phyloP scores from a whole-genome alignment of 495 filamentous ascomycete genomes.

The Cercophora sp. region DNA sequence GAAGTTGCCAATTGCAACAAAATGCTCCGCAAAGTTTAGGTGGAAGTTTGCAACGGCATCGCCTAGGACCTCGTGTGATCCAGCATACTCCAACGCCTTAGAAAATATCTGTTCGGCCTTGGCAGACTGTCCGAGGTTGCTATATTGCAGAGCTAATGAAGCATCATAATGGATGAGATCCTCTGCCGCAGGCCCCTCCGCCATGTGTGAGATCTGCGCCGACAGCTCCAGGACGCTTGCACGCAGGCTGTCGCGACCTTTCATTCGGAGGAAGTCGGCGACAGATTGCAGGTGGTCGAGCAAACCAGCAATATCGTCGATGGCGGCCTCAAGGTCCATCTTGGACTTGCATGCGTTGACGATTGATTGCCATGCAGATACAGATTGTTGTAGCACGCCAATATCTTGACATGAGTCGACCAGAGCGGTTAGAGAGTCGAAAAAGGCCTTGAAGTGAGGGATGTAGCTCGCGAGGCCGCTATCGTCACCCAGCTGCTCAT shows the following conservation, averaged over 20 bases:
- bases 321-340: slow-evolving; percentile 46
- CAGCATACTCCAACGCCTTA: slow-evolving; percentile 46
- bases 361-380: slow-evolving; percentile 52
- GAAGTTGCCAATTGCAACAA: slow-evolving; percentile 61
- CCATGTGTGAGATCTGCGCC: slow-evolving; percentile 52
- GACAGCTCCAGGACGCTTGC: slow-evolving; percentile 45
- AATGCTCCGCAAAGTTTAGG: slow-evolving; percentile 69
- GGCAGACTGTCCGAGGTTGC: slow-evolving; percentile 70
- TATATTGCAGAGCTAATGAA: slow-evolving; percentile 64
- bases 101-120: slow-evolving; percentile 65
- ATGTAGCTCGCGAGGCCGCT: slow-evolving; percentile 47
- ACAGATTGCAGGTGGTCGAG: slow-evolving; percentile 61
- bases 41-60: slow-evolving; percentile 53
- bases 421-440: slow-evolving; percentile 52
- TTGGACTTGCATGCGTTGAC: slow-evolving; percentile 45
- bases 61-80: slow-evolving; percentile 7
- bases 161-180: slow-evolving; percentile 57
- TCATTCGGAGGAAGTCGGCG: slow-evolving; percentile 75
- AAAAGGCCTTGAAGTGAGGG: slow-evolving; percentile 56
- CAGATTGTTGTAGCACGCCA: slow-evolving; percentile 43
- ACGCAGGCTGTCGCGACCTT: slow-evolving; percentile 52
- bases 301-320: slow-evolving; percentile 61
- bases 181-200: slow-evolving; percentile 46
- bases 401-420: slow-evolving; percentile 45
- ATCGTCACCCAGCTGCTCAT: slow-evolving; percentile 48